A percentile compares a stretch with the other conserved stretches of the same genome.
These are phyloP conservation scores for Primulina huaijiensis DNA, from an alignment of 257 asterid genomes.

Conservation along the genomic window DNA sequence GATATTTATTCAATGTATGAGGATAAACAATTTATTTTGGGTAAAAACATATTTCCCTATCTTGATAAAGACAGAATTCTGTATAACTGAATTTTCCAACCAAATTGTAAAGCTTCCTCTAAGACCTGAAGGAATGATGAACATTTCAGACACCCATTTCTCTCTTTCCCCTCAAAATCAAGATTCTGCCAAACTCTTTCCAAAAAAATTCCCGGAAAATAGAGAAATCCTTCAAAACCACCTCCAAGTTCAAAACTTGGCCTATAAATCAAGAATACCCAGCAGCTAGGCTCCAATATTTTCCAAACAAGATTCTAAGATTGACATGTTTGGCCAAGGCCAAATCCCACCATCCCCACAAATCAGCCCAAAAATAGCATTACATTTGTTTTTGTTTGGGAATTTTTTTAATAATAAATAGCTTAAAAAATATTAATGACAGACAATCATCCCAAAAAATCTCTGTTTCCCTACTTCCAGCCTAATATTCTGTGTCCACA, in stretches of 20 bases:
- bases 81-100: slow-evolving; percentile 25
- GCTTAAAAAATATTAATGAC: slow-evolving; percentile 23
- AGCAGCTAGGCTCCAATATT: slow-evolving; percentile 28
- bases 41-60: slow-evolving; percentile 45
- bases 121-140: slow-evolving; percentile 18
- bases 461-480: slow-evolving; percentile 4
- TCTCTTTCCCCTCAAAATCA: slow-evolving; percentile 30
- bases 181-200: slow-evolving; percentile 24
- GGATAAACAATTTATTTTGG: slow-evolving; percentile 32
- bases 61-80: slow-evolving; percentile 56
- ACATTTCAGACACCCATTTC: slow-evolving; percentile 25
- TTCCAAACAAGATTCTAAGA: slow-evolving; percentile 27
- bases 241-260: slow-evolving; percentile 26
- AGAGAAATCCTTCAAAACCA: slow-evolving; percentile 26
- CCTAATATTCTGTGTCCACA: neutral
- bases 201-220: slow-evolving; percentile 18
- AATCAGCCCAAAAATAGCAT: slow-evolving; percentile 1
- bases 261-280: slow-evolving; percentile 36
- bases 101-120: slow-evolving; percentile 4
- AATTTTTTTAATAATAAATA: slow-evolving; percentile 9
- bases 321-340: slow-evolving; percentile 24
- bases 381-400: neutral
- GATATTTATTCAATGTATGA: slow-evolving; percentile 26
- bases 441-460: slow-evolving; percentile 44
- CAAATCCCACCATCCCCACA: slow-evolving; percentile 25